Base-by-base conservation (phyloP, 139 green algal species). In the Haematococcus sp. region DNA sequence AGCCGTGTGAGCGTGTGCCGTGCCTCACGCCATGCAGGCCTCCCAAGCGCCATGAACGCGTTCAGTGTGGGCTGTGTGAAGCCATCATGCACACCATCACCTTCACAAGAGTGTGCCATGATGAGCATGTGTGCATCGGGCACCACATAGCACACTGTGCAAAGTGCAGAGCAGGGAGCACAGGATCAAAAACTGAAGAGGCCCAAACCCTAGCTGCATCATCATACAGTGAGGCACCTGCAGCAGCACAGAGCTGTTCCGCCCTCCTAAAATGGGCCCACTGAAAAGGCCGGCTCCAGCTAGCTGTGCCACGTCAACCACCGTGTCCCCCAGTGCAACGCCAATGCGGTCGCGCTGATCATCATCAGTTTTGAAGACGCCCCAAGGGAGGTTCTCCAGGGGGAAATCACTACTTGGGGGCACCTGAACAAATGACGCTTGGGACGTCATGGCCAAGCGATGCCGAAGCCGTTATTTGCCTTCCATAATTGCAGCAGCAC, bases 311-410 rank as follows among this genome's bases (percentile, higher is more conserved):
- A 97, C 73, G 69, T 97, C 92, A 19, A 98, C 68, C 25, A 95
- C 84, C 20, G 87, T 55, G 13, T 93, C 71, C 25, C 94, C 94
- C 4, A 98, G 83, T 0, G 91, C 91, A 19, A 93, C 88, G 15
- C 93, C 91, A 1, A 89, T 64, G 7, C 77, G 74, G 2, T 74
- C 35, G 28, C 68, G 44, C 15, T 52, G 73, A 0, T 27, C 19
- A 25, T 40, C 55, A 16, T 75, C 70, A 27, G 35, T 70, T 25
- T 71, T 84, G 71, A 93, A 96, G 0, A 94, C 73, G 1, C 94
- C 94, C 70, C 88, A 98, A 0, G 94, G 94, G 55, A 98, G 75
- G 75, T 97, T 97, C 34, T 90, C 76, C 0, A 97, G 63, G 0
- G 66, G 43, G 25, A 72, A 72, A n/a, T 56, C 63, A 20, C 63